Evolutionary conservation across 1,284 basidiomycete genomes (phyloP).

Genomic region (Afroboletus lepidellus): DNA sequence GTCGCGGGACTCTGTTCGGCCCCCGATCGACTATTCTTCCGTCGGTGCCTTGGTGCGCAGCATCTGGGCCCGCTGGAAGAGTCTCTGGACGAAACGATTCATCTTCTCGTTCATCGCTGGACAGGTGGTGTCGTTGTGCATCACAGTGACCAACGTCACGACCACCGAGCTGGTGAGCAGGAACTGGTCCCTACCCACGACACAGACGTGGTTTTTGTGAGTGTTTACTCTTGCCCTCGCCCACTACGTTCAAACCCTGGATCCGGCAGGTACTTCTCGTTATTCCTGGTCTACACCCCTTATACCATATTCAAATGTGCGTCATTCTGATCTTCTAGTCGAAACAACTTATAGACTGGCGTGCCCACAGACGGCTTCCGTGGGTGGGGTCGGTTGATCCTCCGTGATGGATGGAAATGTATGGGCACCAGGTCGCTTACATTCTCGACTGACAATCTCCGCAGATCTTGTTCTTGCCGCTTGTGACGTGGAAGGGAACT

Average conservation of each 20-base stretch:
- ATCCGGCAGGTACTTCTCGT: conserved; percentile 65
- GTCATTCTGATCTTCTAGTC: conserved; percentile 27
- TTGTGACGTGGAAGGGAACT: conserved; percentile 85
- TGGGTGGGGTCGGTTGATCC: conserved; percentile 73
- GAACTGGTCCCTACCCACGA: conserved; percentile 75
- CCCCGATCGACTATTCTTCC: conserved; percentile 65
- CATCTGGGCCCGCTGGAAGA: conserved; percentile 57
- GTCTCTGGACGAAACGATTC: conserved; percentile 74
- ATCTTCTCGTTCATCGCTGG: conserved; percentile 66
- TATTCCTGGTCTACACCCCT: conserved; percentile 76
- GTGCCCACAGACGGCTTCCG: conserved; percentile 62
- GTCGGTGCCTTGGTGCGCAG: conserved; percentile 49
- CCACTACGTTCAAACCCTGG: background rate
- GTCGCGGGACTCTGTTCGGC: conserved; percentile 27
- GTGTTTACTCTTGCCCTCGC: conserved; percentile 27
- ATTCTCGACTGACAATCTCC: conserved; percentile 3
- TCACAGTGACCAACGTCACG: conserved; percentile 81
- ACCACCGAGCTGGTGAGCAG: conserved; percentile 72
- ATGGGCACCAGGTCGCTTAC: conserved; percentile 21
- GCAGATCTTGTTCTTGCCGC: conserved; percentile 73
- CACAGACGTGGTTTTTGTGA: conserved; percentile 79
- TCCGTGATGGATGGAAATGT: conserved; percentile 85
- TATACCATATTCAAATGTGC: conserved; percentile 81
- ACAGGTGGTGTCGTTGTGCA: conserved; percentile 81
- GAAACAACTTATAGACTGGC: conserved; percentile 1